Evolutionary conservation across 257 asterid species (phyloP), one percentile per base, ranked within the genome.

Genomic region (Fraxinus americana): DNA sequence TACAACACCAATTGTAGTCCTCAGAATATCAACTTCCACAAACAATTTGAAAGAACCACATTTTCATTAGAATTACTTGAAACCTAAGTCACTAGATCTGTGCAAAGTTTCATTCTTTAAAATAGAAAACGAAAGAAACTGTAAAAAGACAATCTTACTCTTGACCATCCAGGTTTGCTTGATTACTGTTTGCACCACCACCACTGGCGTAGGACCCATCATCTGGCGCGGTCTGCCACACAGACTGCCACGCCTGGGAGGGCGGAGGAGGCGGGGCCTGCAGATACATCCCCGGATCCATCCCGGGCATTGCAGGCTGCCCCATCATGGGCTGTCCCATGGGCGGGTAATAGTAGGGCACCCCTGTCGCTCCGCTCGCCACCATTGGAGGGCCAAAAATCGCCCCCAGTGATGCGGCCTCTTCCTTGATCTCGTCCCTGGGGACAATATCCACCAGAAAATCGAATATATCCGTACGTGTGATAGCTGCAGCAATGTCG

Each of bases 401-500:
- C 19, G 36, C 36, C n/a, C 69, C 69, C 69, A 63, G 12, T 63
- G 69, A 11, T 7, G 1, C 17, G 77, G 70, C 83, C 68, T 84
- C 88, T n/a, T 84, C 88, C 68, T 76, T 81, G 50, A 79, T 25
- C 67, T 84, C 88, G 27, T 84, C 88, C 74, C 88, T 73, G 39
- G 86, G 88, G 45, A 84, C 85, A 43, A 81, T 81, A 66, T 84
- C 88, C 25, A 84, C 85, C 73, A 84, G 71, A 32, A 84, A 84
- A 77, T 84, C 88, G 39, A 84, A 84, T 41, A 84, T 82, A 14
- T 84, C 88, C 6, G 88, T 84, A 43, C 84, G 75, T 7, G 88
- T 78, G 30, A 84, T 84, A 2, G 88, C 88, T 0, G 88, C 88
- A n/a, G 86, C 85, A 67, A 84, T 84, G 78, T 84, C 88, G 45